Percentiles rank a stretch among this genome's conserved stretches.
phyloP scores from a whole-genome alignment of 805 yeast genomes.

The Schwanniomyces sp. region DNA sequence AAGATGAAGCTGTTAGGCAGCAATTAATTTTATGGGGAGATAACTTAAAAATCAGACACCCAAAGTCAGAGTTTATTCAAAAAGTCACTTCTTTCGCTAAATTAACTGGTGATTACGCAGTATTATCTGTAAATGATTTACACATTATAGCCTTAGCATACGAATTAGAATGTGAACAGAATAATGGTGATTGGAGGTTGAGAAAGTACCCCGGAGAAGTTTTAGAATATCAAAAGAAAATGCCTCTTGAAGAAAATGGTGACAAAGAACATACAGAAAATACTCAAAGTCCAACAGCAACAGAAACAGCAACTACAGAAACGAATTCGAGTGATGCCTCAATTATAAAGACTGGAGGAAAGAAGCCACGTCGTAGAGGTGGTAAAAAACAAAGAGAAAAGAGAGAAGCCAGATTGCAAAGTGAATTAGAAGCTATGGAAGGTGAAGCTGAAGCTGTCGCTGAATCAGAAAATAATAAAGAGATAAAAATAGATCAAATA shows the following conservation, averaged over 20 bases:
- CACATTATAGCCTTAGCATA: constrained; percentile 90
- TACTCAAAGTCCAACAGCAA: constrained; percentile 5
- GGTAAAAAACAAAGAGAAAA: constrained; percentile 65
- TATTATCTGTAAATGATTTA: constrained; percentile 85
- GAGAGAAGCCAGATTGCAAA: constrained; percentile 40
- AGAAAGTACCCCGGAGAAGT: constrained; percentile 73
- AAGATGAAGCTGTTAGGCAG: constrained; percentile 79
- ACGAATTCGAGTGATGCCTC: constrained; percentile 8
- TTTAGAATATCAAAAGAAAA: constrained; percentile 23
- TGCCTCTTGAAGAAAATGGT: background rate
- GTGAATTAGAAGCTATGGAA: constrained; percentile 19
- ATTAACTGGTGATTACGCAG: constrained; percentile 88
- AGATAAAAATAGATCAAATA: background rate
- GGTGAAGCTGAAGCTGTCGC: constrained; percentile 7
- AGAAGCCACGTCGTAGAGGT: constrained; percentile 53
- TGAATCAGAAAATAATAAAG: constrained; percentile 4
- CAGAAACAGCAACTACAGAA: constrained; percentile 12
- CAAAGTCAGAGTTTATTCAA: constrained; percentile 60
- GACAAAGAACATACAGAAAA: background rate
- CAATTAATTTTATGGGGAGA: constrained; percentile 84
- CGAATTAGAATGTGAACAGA: constrained; percentile 75
- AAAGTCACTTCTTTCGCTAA: constrained; percentile 75
- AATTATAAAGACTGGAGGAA: constrained; percentile 9
- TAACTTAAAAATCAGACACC: constrained; percentile 69
- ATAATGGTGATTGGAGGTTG: constrained; percentile 68